Evolutionary conservation across 2,329 filamentous ascomycete species (phyloP).

Genomic region (Boeremia exigua): DNA sequence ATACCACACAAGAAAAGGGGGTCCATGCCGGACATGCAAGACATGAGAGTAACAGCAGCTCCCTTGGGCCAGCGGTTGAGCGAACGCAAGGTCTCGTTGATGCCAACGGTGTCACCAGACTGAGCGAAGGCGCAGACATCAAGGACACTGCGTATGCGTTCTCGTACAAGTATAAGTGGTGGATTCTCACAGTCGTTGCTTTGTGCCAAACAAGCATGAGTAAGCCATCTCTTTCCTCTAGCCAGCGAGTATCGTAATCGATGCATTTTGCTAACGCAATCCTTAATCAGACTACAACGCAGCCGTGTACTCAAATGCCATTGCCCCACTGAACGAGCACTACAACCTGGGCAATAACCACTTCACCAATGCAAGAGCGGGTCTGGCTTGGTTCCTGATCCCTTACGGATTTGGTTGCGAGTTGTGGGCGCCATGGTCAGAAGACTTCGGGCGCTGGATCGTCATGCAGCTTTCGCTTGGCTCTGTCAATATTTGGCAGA

Average conservation of each 20-base stretch:
- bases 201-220: slow-evolving; percentile 58
- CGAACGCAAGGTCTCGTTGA: not conserved
- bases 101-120: slow-evolving; percentile 6
- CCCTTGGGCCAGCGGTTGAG: not conserved
- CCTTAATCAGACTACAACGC: slow-evolving; percentile 58
- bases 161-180: slow-evolving; percentile 60
- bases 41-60: not conserved
- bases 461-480: slow-evolving; percentile 75
- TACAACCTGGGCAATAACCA: slow-evolving; percentile 54
- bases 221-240: slow-evolving; percentile 46
- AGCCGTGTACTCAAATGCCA: slow-evolving; percentile 61
- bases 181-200: slow-evolving; percentile 59
- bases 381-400: slow-evolving; percentile 79
- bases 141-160: slow-evolving; percentile 53
- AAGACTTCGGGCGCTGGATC: slow-evolving; percentile 78
- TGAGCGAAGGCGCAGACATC: slow-evolving; percentile 27
- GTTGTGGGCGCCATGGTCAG: slow-evolving; percentile 80
- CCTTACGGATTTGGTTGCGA: slow-evolving; percentile 85
- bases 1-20: not conserved
- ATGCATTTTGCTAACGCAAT: slow-evolving; percentile 40
- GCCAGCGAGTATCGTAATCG: not conserved
- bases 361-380: slow-evolving; percentile 55
- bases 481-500: slow-evolving; percentile 74
- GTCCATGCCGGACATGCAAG: not conserved
- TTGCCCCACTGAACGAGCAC: slow-evolving; percentile 61